Conservation (phyloP, 352 stramenopile genomes). For the Albugo laibachii region DNA sequence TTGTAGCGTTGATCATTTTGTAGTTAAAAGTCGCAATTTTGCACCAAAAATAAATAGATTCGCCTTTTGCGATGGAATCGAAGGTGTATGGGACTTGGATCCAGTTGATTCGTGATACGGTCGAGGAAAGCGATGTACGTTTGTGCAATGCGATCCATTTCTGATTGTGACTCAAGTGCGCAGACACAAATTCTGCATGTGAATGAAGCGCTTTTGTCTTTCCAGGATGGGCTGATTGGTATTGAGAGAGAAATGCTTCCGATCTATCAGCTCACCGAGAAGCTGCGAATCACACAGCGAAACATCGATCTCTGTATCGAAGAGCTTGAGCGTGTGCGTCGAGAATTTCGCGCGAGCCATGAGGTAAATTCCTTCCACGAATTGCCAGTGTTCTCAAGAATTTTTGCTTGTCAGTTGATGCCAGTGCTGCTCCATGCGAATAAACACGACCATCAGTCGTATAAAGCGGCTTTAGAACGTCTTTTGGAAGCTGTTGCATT, state of each 20-base stretch:
- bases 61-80: no score
- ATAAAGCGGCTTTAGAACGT: conserved; percentile 38
- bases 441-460: conserved; percentile 56
- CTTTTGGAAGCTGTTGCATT: conserved; percentile 48
- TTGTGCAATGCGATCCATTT: background rate
- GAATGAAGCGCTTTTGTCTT: conserved; percentile 24
- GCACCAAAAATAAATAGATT: background rate
- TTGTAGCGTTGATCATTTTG: no score
- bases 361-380: conserved; percentile 15
- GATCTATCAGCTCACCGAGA: conserved; percentile 70
- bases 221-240: conserved; percentile 40
- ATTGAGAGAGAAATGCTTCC: conserved; percentile 68
- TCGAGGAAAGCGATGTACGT: conserved; percentile 38
- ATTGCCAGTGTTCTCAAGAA: background rate
- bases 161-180: background rate
- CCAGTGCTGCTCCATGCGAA: conserved; percentile 33
- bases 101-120: conserved; percentile 33
- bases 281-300: conserved; percentile 56
- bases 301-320: conserved; percentile 69
- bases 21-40: no score
- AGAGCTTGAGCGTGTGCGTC: conserved; percentile 41
- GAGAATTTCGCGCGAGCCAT: conserved; percentile 52
- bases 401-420: conserved; percentile 18
- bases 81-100: conserved; percentile 1
- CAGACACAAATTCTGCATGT: conserved; percentile 42